Evolutionary conservation across 2,329 filamentous ascomycete genomes (phyloP).

Genomic region (Cordyceps farinosa): DNA sequence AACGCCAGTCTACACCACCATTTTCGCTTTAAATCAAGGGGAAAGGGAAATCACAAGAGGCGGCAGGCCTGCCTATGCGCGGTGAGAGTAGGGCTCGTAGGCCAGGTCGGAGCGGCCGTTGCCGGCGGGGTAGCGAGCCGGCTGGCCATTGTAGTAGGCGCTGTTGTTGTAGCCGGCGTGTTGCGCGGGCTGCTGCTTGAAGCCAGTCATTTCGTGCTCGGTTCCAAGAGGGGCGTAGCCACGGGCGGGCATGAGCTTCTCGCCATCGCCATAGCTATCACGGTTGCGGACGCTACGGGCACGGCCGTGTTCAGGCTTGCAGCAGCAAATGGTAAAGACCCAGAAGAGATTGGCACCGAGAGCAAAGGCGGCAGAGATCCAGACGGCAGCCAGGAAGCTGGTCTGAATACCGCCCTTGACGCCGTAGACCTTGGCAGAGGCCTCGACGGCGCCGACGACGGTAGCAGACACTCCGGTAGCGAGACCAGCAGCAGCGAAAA

Average conservation of each 20-base stretch:
- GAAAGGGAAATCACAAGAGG: not conserved
- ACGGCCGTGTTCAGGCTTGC: conserved; percentile 49
- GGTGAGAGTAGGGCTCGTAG: conserved; percentile 63
- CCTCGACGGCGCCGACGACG: conserved; percentile 65
- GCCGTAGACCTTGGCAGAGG: conserved; percentile 65
- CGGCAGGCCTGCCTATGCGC: conserved; percentile 37
- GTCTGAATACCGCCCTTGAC: conserved; percentile 64
- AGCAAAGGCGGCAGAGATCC: conserved; percentile 77
- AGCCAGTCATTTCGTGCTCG: conserved; percentile 36
- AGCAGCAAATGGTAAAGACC: conserved; percentile 90
- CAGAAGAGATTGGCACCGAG: conserved; percentile 80
- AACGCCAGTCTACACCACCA: conserved; percentile 12
- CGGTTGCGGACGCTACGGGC: conserved; percentile 31
- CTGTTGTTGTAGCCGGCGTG: conserved; percentile 15
- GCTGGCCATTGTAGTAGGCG: conserved; percentile 24
- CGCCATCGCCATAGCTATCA: conserved; percentile 37
- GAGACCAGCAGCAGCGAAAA: conserved; percentile 64
- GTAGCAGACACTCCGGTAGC: conserved; percentile 70
- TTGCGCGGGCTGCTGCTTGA: conserved; percentile 35
- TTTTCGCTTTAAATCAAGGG: conserved; percentile 4
- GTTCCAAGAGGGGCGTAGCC: conserved; percentile 35
- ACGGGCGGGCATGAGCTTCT: conserved; percentile 48
- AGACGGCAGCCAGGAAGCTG: conserved; percentile 67
- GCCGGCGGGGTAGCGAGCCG: conserved; percentile 38
- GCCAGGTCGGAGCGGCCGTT: conserved; percentile 49